A percentile compares a stretch with the other conserved stretches of the same genome.
Evolutionary conservation across 331 rosid species (phyloP).

Genomic region (Ulmus americana): DNA sequence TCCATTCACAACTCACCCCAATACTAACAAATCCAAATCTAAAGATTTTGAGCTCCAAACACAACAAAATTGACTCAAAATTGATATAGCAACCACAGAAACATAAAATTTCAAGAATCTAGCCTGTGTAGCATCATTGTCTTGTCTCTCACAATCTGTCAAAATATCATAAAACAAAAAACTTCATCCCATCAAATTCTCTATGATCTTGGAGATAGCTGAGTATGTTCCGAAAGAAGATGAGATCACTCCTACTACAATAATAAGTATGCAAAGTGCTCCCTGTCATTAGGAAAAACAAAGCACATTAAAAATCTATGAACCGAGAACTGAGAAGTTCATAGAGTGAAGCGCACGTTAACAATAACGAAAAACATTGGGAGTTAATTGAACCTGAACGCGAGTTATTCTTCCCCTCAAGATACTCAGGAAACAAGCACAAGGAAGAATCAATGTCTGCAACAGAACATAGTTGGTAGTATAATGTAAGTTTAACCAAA

Average conservation of each 20-base stretch:
- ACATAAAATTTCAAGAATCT: constrained; percentile 8
- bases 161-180: neutral
- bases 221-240: constrained; percentile 65
- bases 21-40: no score
- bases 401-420: constrained; percentile 52
- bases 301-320: neutral
- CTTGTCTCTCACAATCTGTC: constrained; percentile 1
- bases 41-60: no score
- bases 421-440: constrained; percentile 76
- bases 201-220: constrained; percentile 50
- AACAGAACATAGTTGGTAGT: neutral
- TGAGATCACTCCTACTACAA: constrained; percentile 51
- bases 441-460: constrained; percentile 92
- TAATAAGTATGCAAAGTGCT: constrained; percentile 42
- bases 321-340: neutral
- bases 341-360: neutral
- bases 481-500: neutral
- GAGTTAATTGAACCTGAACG: constrained; percentile 42
- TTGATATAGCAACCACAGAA: constrained; percentile 21
- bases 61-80: constrained; percentile 28
- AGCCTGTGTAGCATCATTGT: neutral
- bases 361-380: neutral
- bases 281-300: constrained; percentile 31
- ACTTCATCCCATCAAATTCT: constrained; percentile 52
- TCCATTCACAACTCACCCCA: no score